Evolutionary conservation across 2,329 filamentous ascomycete genomes (phyloP), one percentile per base, ranked within the genome.

Genomic region (Aspergillus puulaauensis): DNA sequence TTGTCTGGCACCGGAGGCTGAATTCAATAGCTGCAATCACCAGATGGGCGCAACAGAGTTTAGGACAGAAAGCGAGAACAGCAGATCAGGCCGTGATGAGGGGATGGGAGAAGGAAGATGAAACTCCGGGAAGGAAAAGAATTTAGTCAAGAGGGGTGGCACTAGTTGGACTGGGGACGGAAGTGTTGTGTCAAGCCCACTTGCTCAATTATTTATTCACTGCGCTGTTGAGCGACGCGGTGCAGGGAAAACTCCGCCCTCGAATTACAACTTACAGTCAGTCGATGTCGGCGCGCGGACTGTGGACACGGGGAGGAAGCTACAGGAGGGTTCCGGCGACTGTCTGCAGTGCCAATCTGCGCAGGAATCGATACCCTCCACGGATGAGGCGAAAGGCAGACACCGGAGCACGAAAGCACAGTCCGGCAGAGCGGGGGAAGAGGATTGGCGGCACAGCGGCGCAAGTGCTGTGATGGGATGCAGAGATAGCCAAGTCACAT

Each of bases 131-230:
- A 52, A 37, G 45, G 46, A 54, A 45, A 54, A 52, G 31, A 58
- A 54, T 54, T 58, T 54, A 46, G 40, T 54, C 31, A 48, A 49
- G 51, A 58, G 56, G 51, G 56, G 56, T 47, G 56, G 56, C 51
- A 58, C 56, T 58, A 57, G 54, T 45, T 40, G 40, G 45, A 44
- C 24, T 21, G 44, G 43, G 33, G 52, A 24, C 37, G 43, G 44
- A 46, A 24, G 33, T 21, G 27, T 31, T 31, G 9, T 31, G 27
- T 31, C 27, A 31, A 31, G 27, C 27, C 27, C 27, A 31, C 21
- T 40, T 39, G 35, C 35, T 39, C 48, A 39, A 39, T 11, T 31
- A 31, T 31, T 31, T 31, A 31, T 51, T 27, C 21, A 51, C 37
- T 41, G 44, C 9, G 33, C 44, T n/a, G 15, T 14, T 37, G 35